These are phyloP conservation scores for Russula brevipes DNA, from an alignment of 768 basidiomycete species.

Conservation along the genomic window DNA sequence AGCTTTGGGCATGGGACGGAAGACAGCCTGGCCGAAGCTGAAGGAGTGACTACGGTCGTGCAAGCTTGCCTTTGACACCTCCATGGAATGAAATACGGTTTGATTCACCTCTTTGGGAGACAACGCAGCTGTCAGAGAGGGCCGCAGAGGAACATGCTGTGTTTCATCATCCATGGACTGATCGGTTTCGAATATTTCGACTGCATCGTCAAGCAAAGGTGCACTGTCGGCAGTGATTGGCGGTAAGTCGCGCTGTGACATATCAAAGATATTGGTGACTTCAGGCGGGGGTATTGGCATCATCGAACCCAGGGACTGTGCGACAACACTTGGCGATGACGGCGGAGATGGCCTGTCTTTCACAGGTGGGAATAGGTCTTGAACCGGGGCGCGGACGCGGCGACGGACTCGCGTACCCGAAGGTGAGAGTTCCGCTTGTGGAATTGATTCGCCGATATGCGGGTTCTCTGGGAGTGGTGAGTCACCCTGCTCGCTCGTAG, in stretches of 20 bases:
- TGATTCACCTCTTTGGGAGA: conserved; percentile 3
- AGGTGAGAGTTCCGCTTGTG: conserved; percentile 17
- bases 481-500: conserved; percentile 36
- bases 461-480: conserved; percentile 30
- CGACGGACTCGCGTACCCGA: conserved; percentile 17
- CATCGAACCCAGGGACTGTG: conserved; percentile 30
- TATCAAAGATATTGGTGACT: conserved; percentile 51
- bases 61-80: conserved; percentile 30
- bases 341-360: conserved; percentile 25
- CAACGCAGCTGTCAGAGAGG: conserved; percentile 11
- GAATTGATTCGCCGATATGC: conserved; percentile 32
- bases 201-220: conserved; percentile 35
- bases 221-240: conserved; percentile 35
- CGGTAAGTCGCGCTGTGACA: conserved; percentile 52
- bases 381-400: conserved; percentile 13
- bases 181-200: conserved; percentile 35
- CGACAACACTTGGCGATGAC: conserved; percentile 18
- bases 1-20: conserved; percentile 44
- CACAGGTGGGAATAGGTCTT: conserved; percentile 22
- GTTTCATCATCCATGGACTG: conserved; percentile 26
- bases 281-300: conserved; percentile 41
- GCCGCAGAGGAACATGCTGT: conserved; percentile 12
- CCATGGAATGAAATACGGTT: conserved; percentile 19
- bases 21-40: conserved; percentile 59
- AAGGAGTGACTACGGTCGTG: conserved; percentile 59